Evolutionary conservation across 2,329 filamentous ascomycete genomes (phyloP), one percentile per base, ranked within the genome.

Genomic region (Colletotrichum sp.): DNA sequence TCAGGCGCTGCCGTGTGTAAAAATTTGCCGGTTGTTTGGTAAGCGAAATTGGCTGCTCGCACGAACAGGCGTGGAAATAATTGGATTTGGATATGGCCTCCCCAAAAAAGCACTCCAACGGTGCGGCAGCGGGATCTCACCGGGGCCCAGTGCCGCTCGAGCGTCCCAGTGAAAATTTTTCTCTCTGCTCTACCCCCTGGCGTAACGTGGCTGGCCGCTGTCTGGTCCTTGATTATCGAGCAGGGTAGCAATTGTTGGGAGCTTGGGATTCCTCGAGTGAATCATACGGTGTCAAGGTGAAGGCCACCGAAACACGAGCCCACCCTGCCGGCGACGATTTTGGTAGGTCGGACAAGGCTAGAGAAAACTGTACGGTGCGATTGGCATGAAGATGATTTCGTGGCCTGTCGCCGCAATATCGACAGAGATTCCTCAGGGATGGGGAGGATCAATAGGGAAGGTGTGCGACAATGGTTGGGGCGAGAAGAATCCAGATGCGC

Each of bases 31-130:
- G 71, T 64, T 57, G 52, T 55, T 52, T 32, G 49, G 75, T 71
- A 77, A 77, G 71, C 75, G 75, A 77, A 63, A 77, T 77, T 77
- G 60, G 66, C 32, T 26, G 30, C 55, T 75, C 66, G 67, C 75
- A 71, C 72, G 75, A 63, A 62, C 71, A 62, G 72, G 62, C 52
- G 62, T 67, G 52, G 39, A 62, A 57, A 75, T 74, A 55, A 55
- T 60, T 52, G 59, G 55, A 59, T 67, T 75, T 75, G 71, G 36
- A 34, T 32, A 75, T 75, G 57, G 64, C 74, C 52, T 77, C 66
- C 63, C 32, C 49, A 49, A 68, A 72, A 62, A 62, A 63, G 60
- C 21, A 72, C 39, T 63, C 44, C 71, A 76, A 66, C 62, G 71
- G 60, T 32, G 39, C 60, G 28, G 59, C 9, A 59, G 49, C 49